phyloP scores from a whole-genome alignment of 2,329 filamentous ascomycete species.

The Aspergillus novoparasiticus region DNA sequence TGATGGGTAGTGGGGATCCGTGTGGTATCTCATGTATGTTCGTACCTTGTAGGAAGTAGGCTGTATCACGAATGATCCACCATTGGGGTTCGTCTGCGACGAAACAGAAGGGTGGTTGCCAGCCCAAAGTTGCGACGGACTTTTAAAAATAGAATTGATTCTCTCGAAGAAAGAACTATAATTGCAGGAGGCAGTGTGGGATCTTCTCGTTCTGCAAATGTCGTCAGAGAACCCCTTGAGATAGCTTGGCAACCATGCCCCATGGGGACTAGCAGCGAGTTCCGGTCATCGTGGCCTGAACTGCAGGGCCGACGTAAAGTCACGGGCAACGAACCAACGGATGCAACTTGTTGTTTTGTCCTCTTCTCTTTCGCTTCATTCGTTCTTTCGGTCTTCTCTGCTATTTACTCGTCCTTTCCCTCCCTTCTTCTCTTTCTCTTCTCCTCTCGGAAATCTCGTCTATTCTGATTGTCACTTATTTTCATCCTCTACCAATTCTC shows the following conservation, averaged over 20 bases:
- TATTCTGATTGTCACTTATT: background rate
- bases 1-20: background rate
- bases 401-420: slow-evolving; percentile 7
- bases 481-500: background rate
- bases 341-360: slow-evolving; percentile 12
- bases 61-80: background rate
- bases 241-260: slow-evolving; percentile 33
- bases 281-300: slow-evolving; percentile 47
- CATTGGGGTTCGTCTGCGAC: background rate
- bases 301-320: slow-evolving; percentile 11
- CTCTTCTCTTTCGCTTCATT: slow-evolving; percentile 14
- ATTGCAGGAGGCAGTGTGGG: background rate
- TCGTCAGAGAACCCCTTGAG: slow-evolving; percentile 7
- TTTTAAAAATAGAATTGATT: background rate
- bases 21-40: background rate
- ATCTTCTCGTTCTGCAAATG: slow-evolving; percentile 6
- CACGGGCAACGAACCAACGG: slow-evolving; percentile 12
- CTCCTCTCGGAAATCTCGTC: background rate
- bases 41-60: background rate
- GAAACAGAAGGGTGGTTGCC: background rate
- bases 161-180: background rate
- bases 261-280: slow-evolving; percentile 32
- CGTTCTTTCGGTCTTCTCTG: slow-evolving; percentile 6
- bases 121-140: background rate
- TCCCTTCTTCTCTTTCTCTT: slow-evolving; percentile 8